A percentile compares a stretch with the other conserved stretches of the same genome.
Evolutionary conservation across 805 yeast species (phyloP).

Genomic region (Komagataella mondaviorum): DNA sequence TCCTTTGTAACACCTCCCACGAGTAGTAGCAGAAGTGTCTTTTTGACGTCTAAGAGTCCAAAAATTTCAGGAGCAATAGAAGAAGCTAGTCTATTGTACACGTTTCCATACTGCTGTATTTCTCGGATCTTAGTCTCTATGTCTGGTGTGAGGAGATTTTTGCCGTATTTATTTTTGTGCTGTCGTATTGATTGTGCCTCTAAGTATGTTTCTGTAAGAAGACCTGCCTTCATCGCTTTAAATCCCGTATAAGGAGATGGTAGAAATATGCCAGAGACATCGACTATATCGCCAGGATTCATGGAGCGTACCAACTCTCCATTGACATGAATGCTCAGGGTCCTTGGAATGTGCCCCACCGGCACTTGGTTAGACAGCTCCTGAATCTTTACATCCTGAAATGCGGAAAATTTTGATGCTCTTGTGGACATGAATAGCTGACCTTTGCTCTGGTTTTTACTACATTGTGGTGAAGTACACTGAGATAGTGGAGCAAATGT

Average conservation of each 20-base stretch:
- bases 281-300: conserved; percentile 92
- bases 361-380: conserved; percentile 96
- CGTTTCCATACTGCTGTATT: conserved; percentile 48
- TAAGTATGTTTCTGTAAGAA: conserved; percentile 84
- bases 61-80: conserved; percentile 97
- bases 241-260: conserved; percentile 96
- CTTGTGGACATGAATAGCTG: conserved; percentile 86
- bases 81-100: conserved; percentile 67
- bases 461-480: conserved; percentile 75
- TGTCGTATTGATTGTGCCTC: conserved; percentile 80
- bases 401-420: conserved; percentile 89
- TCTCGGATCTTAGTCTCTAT: conserved; percentile 40
- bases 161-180: conserved; percentile 79
- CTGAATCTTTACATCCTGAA: conserved; percentile 92
- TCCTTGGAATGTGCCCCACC: conserved; percentile 92
- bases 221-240: conserved; percentile 83
- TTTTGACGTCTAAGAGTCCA: conserved; percentile 89
- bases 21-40: conserved; percentile 68
- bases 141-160: conserved; percentile 41
- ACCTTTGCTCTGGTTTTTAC: conserved; percentile 70
- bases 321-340: conserved; percentile 74
- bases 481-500: conserved; percentile 80
- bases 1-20: conserved; percentile 95
- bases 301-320: conserved; percentile 81
- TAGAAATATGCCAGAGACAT: conserved; percentile 80